Evolutionary conservation across 257 asterid species (phyloP).

Genomic region (Scutellaria minor): DNA sequence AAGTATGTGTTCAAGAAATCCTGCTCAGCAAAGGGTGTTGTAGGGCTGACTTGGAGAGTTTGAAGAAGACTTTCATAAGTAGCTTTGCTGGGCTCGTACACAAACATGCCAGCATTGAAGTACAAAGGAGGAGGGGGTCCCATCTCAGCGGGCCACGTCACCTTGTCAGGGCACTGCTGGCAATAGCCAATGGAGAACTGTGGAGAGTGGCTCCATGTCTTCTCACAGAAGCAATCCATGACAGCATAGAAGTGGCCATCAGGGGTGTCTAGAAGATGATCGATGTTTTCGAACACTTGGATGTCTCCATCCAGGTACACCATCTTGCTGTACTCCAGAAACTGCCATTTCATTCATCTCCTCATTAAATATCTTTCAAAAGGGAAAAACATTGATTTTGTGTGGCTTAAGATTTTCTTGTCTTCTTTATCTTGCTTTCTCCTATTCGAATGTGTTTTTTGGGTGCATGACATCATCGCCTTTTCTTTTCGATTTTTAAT

Average conservation of each 20-base stretch:
- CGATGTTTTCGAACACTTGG: slow-evolving; percentile 61
- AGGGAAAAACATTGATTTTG: not conserved
- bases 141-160: slow-evolving; percentile 53
- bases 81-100: slow-evolving; percentile 46
- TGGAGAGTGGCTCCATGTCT: slow-evolving; percentile 62
- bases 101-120: slow-evolving; percentile 62
- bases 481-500: not conserved
- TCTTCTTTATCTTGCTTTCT: slow-evolving; percentile 23
- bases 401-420: slow-evolving; percentile 29
- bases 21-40: slow-evolving; percentile 69
- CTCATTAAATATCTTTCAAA: not conserved
- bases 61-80: slow-evolving; percentile 50
- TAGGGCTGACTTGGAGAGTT: slow-evolving; percentile 41
- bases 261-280: slow-evolving; percentile 52
- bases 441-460: not conserved
- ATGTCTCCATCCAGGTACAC: slow-evolving; percentile 66
- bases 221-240: slow-evolving; percentile 63
- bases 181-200: slow-evolving; percentile 55
- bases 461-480: slow-evolving; percentile 28
- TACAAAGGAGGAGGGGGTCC: slow-evolving; percentile 58
- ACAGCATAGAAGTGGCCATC: slow-evolving; percentile 60
- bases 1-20: slow-evolving; percentile 74
- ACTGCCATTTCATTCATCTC: slow-evolving; percentile 26
- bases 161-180: slow-evolving; percentile 57
- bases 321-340: slow-evolving; percentile 58